Evolutionary conservation across 257 asterid species (phyloP), one percentile per base, ranked within the genome.

Genomic region (Plantago major): DNA sequence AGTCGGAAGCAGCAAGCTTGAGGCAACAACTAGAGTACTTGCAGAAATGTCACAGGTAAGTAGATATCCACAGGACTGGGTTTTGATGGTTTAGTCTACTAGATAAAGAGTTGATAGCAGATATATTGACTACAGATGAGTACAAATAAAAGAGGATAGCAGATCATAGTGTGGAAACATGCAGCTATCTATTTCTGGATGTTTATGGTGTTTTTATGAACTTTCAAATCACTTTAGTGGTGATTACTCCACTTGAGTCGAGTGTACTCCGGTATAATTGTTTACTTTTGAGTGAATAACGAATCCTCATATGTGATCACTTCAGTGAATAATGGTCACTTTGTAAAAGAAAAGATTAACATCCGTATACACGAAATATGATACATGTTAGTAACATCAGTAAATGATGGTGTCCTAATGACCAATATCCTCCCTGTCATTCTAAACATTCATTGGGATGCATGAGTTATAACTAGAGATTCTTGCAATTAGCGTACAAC

Each of bases 11-110:
- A 64, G 75, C 66, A 63, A 61, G 76, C 71, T 47, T 74, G 79
- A 75, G 78, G 71, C 75, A 78, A 46, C 87, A 81, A 22, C 72
- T 81, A 60, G 78, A 72, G 52, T 73, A 70, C 65, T 64, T 81
- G 79, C 83, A 78, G 57, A 81, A 73, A 71, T 72, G 75, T 57
- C 69, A 78, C 67, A 67, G 66, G 87, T 78, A 74, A 64, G 73
- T 57, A 22, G 15, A 63, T 50, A 60, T 45, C 26, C 26, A 22
- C 26, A 22, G 26, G 26, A 22, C 26, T 1, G 26, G 26, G 26
- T 22, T 22, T 22, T 22, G 26, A 22, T 22, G 26, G 26, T 22
- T 22, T 22, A 22, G 26, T 22, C 26, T 22, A 22, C 44, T 28
- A n/a, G 55, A 18, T 19, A 33, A 28, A 16, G 7, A 46, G 6